phyloP scores from a whole-genome alignment of 2,329 filamentous ascomycete genomes.

The Dactylellina haptotyla region DNA sequence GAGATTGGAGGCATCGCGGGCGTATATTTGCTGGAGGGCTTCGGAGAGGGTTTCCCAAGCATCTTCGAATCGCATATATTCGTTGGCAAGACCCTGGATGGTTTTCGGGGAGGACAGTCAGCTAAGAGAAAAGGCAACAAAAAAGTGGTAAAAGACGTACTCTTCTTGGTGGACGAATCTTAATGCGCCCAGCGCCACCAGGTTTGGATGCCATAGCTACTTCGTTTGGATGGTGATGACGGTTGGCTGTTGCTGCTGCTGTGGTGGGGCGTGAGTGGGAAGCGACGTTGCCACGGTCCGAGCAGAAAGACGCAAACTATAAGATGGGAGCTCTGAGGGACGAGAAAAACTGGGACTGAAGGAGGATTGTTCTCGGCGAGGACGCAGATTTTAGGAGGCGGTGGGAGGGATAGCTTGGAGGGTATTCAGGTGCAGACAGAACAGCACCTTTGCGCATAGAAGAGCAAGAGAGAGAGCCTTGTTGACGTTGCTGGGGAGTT shows the following conservation, averaged over 20 bases:
- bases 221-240: not conserved
- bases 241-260: too few relatives aligned
- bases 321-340: too few relatives aligned
- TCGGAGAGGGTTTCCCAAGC: slow-evolving; percentile 81
- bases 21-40: slow-evolving; percentile 87
- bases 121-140: not conserved
- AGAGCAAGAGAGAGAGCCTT: too few relatives aligned
- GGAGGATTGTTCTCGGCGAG: too few relatives aligned
- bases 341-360: too few relatives aligned
- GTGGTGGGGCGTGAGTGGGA: not conserved
- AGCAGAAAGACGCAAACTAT: too few relatives aligned
- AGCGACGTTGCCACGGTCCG: not conserved
- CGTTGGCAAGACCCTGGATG: slow-evolving; percentile 67
- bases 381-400: too few relatives aligned
- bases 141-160: slow-evolving; percentile 64
- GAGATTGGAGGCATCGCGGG: slow-evolving; percentile 85
- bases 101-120: not conserved
- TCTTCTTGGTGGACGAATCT: slow-evolving; percentile 74
- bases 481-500: too few relatives aligned
- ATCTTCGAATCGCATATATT: slow-evolving; percentile 81
- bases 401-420: too few relatives aligned
- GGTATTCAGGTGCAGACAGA: too few relatives aligned
- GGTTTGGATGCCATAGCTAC: slow-evolving; percentile 36
- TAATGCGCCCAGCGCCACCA: slow-evolving; percentile 59
- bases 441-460: too few relatives aligned